Conservation (phyloP, 306 rosid genomes). For the Vigna hirtella region DNA sequence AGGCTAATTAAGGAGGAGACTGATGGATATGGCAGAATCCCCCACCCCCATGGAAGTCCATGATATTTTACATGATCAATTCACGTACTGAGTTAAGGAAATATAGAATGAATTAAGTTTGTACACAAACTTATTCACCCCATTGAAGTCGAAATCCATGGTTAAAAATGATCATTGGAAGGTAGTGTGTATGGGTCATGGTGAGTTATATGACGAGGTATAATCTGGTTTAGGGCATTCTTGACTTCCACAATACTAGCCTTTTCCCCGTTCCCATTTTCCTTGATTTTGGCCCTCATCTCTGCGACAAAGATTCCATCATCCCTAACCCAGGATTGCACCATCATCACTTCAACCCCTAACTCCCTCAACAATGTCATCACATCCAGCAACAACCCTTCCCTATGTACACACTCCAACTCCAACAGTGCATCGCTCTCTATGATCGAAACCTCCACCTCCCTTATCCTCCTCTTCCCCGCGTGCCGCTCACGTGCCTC, state of each 20-base stretch:
- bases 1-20: not conserved
- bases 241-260: conserved; percentile 73
- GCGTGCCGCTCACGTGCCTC: conserved; percentile 44
- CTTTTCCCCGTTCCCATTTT: conserved; percentile 54
- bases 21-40: not conserved
- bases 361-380: conserved; percentile 58
- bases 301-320: conserved; percentile 52
- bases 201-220: conserved; percentile 61
- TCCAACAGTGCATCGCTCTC: conserved; percentile 73
- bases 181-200: not conserved
- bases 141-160: not conserved
- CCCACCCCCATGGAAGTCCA: not conserved
- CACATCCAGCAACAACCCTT: conserved; percentile 71
- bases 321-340: conserved; percentile 25
- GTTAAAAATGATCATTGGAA: conserved; percentile 14
- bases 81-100: not conserved
- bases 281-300: conserved; percentile 71
- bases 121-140: not conserved
- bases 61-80: not conserved
- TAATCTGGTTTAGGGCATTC: conserved; percentile 65
- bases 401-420: conserved; percentile 63
- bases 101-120: not conserved
- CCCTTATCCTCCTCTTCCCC: conserved; percentile 43
- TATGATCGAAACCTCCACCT: conserved; percentile 57
- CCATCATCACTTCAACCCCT: conserved; percentile 60